Evolutionary conservation across 2,329 filamentous ascomycete species (phyloP).

Genomic region (Phialophora verrucosa): DNA sequence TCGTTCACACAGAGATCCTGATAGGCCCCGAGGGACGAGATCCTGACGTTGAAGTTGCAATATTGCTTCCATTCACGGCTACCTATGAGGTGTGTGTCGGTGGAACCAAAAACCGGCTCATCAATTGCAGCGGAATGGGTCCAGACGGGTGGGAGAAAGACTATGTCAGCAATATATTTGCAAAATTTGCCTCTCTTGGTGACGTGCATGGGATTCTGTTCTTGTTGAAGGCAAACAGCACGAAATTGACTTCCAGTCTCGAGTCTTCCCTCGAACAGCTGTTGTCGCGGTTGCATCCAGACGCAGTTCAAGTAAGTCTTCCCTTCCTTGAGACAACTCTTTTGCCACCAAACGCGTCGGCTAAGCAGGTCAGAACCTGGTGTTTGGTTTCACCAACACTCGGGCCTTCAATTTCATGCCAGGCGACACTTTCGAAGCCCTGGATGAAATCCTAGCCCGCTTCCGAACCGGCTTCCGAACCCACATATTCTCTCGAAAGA

Average conservation of each 20-base stretch:
- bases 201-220: slow-evolving; percentile 53
- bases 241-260: slow-evolving; percentile 49
- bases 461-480: too few species aligned
- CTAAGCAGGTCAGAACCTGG: slow-evolving; percentile 45
- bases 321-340: not conserved
- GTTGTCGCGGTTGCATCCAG: slow-evolving; percentile 48
- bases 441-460: slow-evolving; percentile 43
- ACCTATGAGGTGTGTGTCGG: slow-evolving; percentile 34
- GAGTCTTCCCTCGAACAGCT: slow-evolving; percentile 51
- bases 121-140: slow-evolving; percentile 54
- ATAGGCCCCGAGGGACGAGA: slow-evolving; percentile 41
- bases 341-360: not conserved
- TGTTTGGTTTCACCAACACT: slow-evolving; percentile 54
- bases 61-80: slow-evolving; percentile 30
- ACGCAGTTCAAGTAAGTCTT: slow-evolving; percentile 40
- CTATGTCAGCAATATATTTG: slow-evolving; percentile 51
- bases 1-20: slow-evolving; percentile 42
- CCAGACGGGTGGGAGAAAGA: slow-evolving; percentile 49
- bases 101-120: slow-evolving; percentile 45
- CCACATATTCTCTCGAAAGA: too few species aligned
- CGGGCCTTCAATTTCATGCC: slow-evolving; percentile 51
- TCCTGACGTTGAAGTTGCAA: slow-evolving; percentile 44
- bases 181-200: slow-evolving; percentile 44
- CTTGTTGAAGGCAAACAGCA: slow-evolving; percentile 50
- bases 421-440: slow-evolving; percentile 49